phyloP scores from a whole-genome alignment of 2,329 filamentous ascomycete species.

The Thielaviopsis musarum region DNA sequence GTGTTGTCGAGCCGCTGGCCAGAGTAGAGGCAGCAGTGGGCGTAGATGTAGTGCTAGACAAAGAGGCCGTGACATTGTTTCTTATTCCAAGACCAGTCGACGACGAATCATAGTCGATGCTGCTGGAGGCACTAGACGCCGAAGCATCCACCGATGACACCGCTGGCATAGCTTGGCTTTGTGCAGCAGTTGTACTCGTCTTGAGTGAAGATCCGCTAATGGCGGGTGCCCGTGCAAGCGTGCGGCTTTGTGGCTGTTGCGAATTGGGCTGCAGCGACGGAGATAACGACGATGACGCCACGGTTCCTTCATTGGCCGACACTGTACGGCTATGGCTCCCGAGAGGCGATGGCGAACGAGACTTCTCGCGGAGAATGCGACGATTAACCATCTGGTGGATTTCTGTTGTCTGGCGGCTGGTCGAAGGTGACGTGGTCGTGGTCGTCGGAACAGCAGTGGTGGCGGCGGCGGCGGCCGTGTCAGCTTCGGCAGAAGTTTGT shows the following conservation, averaged over 20 bases:
- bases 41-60: conserved; percentile 4
- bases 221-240: conserved; percentile 27
- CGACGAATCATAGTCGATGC: conserved; percentile 1
- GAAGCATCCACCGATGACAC: neutral
- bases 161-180: neutral
- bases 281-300: conserved; percentile 21
- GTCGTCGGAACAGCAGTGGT: neutral
- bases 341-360: conserved; percentile 39
- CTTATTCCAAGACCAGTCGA: conserved; percentile 3
- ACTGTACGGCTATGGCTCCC: conserved; percentile 17
- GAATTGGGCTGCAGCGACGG: conserved; percentile 13
- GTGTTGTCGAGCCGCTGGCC: neutral
- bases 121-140: neutral
- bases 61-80: neutral
- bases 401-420: conserved; percentile 27
- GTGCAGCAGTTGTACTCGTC: conserved; percentile 18
- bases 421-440: neutral
- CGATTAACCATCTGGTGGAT: conserved; percentile 36
- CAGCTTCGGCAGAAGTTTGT: neutral
- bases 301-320: conserved; percentile 25
- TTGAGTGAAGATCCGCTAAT: conserved; percentile 32
- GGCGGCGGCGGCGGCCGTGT: conserved; percentile 18
- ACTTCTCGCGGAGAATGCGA: conserved; percentile 31
- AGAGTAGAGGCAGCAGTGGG: conserved; percentile 1
- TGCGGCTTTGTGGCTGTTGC: conserved; percentile 16